Conservation (phyloP, 176 grass and related monocot species). For the Musa acuminata region DNA sequence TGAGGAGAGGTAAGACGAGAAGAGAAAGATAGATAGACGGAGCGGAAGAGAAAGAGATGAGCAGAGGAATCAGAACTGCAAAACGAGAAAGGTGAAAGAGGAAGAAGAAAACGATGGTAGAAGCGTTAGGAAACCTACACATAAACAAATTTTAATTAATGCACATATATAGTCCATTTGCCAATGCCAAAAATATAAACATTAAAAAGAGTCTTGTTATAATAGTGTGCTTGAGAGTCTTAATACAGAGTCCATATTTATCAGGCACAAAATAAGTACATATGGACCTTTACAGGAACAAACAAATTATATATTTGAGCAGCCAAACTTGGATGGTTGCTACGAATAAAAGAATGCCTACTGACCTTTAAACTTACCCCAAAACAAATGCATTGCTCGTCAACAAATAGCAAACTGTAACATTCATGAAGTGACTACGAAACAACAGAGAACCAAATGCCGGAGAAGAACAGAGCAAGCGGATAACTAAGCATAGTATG, state of each 20-base stretch:
- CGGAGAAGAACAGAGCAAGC: not conserved
- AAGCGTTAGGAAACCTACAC: too few relatives aligned
- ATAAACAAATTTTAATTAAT: too few relatives aligned
- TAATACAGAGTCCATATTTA: slow-evolving; percentile 2
- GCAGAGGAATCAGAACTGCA: too few relatives aligned
- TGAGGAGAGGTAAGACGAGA: too few relatives aligned
- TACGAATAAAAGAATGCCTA: slow-evolving; percentile 16
- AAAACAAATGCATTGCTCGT: not conserved
- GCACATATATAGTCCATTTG: too few relatives aligned
- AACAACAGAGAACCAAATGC: not conserved
- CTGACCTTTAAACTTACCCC: not conserved
- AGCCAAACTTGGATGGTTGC: not conserved
- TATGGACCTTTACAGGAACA: slow-evolving; percentile 5
- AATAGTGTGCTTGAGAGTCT: too few relatives aligned
- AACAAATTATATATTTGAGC: not conserved
- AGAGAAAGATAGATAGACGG: too few relatives aligned
- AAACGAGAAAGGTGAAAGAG: too few relatives aligned
- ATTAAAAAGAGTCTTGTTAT: too few relatives aligned
- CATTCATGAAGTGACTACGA: not conserved
- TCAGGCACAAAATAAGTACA: not conserved
- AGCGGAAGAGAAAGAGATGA: too few relatives aligned
- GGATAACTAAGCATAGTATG: not conserved
- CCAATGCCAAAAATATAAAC: too few relatives aligned
- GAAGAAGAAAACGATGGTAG: too few relatives aligned
- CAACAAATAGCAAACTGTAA: not conserved